These are phyloP conservation scores for Pelomyxa schiedti DNA, from an alignment of 78 protist genomes.

Conservation along the genomic window DNA sequence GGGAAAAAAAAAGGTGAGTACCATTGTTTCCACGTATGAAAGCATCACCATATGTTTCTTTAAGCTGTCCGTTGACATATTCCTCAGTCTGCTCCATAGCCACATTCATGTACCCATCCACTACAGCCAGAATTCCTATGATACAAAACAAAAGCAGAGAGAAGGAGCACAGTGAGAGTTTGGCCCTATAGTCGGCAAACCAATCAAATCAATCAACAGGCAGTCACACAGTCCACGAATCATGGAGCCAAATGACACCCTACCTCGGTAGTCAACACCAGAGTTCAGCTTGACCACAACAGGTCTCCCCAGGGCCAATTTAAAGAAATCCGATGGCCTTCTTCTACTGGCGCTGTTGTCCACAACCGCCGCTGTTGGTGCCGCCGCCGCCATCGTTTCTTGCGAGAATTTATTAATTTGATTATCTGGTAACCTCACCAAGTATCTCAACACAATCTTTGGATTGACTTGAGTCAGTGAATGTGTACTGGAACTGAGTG, in stretches of 20 bases:
- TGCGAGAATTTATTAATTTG: no score
- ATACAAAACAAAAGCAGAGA: neutral
- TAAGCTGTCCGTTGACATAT: slow-evolving; percentile 49
- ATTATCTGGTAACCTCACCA: no score
- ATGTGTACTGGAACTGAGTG: no score
- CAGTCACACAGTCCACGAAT: neutral
- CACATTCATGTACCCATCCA: slow-evolving; percentile 81
- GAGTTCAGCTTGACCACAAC: slow-evolving; percentile 77
- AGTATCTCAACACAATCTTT: no score
- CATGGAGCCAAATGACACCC: neutral
- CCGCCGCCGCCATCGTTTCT: no score
- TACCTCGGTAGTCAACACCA: slow-evolving; percentile 74
- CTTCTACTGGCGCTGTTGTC: no score
- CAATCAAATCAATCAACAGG: no score
- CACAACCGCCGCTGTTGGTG: no score
- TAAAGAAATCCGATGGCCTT: slow-evolving; percentile 59
- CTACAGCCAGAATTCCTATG: slow-evolving; percentile 58
- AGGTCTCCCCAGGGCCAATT: slow-evolving; percentile 67
- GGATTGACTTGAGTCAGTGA: no score
- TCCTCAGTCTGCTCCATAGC: slow-evolving; percentile 83
- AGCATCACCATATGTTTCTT: slow-evolving; percentile 55
- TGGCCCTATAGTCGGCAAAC: neutral
- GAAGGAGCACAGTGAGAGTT: neutral
- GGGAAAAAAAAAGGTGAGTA: slow-evolving; percentile 8
- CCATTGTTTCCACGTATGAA: slow-evolving; percentile 80